Evolutionary conservation across 1,284 basidiomycete species (phyloP).

Genomic region (Jaminaea rosea): DNA sequence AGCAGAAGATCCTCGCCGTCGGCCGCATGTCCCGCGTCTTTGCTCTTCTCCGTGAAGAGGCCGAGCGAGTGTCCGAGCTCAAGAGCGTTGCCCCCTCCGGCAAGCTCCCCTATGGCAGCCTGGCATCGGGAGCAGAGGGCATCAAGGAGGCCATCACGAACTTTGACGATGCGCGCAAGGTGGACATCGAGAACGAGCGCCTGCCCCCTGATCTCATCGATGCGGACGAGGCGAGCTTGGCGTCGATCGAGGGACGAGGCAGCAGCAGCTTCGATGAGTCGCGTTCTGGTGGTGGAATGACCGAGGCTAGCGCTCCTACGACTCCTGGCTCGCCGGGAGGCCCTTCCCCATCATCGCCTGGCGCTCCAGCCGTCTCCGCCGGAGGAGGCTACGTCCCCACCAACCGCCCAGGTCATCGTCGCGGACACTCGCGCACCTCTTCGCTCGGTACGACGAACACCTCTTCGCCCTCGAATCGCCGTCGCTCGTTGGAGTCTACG

Average conservation of each 20-base stretch:
- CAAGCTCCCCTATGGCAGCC: conserved; percentile 73
- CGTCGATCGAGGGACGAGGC: conserved; percentile 51
- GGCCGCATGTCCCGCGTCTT: conserved; percentile 94
- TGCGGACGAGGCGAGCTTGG: conserved; percentile 65
- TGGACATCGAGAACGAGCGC: conserved; percentile 92
- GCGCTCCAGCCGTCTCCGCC: neutral
- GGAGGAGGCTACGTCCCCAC: neutral
- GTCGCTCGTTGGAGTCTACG: conserved; percentile 88
- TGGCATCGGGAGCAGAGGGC: conserved; percentile 83
- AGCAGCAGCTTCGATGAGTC: conserved; percentile 49
- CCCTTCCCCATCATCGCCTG: neutral
- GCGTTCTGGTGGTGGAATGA: neutral
- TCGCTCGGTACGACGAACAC: conserved; percentile 83
- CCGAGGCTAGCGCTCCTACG: too few relatives aligned
- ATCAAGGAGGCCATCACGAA: conserved; percentile 90
- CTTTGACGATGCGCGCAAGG: conserved; percentile 93
- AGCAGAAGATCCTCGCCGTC: conserved; percentile 97
- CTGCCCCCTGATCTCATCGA: conserved; percentile 91
- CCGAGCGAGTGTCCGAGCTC: conserved; percentile 91
- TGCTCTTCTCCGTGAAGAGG: conserved; percentile 94
- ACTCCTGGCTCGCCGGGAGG: conserved; percentile 9
- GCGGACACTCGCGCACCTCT: conserved; percentile 74
- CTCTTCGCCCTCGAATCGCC: conserved; percentile 84
- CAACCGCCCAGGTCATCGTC: conserved; percentile 46
- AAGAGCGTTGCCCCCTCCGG: conserved; percentile 75